A percentile compares a stretch with the other conserved stretches of the same genome.
Conservation (phyloP, 345 rosid species). For the Aegle marmelos region DNA sequence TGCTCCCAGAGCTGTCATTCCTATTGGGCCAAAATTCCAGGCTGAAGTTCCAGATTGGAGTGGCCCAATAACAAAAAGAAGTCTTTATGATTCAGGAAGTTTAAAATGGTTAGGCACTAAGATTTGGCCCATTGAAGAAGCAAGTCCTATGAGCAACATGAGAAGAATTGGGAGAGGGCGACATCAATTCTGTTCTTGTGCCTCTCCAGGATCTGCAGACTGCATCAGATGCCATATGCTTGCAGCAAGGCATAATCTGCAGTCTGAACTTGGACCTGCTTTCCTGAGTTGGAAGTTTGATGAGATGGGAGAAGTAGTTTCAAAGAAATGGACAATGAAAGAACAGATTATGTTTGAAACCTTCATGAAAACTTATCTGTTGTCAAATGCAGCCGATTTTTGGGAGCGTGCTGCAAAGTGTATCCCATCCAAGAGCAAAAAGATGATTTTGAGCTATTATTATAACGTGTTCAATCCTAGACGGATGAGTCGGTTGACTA, state of each 20-base stretch:
- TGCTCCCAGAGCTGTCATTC: constrained; percentile 27
- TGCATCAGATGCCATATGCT: constrained; percentile 32
- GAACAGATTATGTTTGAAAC: constrained; percentile 30
- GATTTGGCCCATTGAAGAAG: constrained; percentile 40
- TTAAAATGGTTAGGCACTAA: constrained; percentile 43
- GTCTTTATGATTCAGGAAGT: constrained; percentile 27
- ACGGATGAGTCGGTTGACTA: constrained; percentile 28
- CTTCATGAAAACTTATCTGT: constrained; percentile 28
- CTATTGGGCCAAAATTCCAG: constrained; percentile 45
- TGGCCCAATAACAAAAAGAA: constrained; percentile 25
- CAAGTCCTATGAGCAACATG: not conserved
- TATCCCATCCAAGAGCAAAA: constrained; percentile 30
- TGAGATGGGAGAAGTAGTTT: constrained; percentile 37
- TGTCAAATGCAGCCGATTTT: constrained; percentile 14
- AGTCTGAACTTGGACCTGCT: constrained; percentile 29
- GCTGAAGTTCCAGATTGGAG: constrained; percentile 43
- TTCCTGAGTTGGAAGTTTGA: constrained; percentile 43
- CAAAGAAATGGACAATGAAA: constrained; percentile 38
- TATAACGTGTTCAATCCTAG: constrained; percentile 36
- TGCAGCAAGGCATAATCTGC: constrained; percentile 27
- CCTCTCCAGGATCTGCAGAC: constrained; percentile 24
- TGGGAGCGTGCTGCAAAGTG: constrained; percentile 28
- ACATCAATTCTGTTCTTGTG: constrained; percentile 35
- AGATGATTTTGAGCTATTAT: constrained; percentile 38
- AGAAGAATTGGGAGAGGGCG: constrained; percentile 37